Conservation (phyloP, 306 rosid species). For the Trichosanthes cucumerina region DNA sequence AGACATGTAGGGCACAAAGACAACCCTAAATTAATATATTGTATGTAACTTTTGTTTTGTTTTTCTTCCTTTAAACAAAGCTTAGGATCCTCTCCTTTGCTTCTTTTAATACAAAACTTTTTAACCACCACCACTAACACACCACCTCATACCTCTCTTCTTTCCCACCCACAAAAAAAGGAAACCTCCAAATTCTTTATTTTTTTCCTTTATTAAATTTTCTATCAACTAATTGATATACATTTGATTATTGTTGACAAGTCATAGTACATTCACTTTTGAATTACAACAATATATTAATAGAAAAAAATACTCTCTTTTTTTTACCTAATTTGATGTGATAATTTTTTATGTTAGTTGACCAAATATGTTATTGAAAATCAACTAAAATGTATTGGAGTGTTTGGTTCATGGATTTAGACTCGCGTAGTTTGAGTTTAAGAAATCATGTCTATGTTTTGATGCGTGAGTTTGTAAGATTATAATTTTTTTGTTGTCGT, state of each 20-base stretch:
- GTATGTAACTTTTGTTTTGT: slow-evolving; percentile 11
- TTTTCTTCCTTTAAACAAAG: slow-evolving; percentile 19
- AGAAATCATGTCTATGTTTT: not conserved
- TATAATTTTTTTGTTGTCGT: no score
- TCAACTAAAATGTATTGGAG: not conserved
- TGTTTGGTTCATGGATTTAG: not conserved
- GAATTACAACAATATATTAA: not conserved
- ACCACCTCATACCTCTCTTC: not conserved
- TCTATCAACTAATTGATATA: not conserved
- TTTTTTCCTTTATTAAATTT: not conserved
- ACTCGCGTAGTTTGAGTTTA: not conserved
- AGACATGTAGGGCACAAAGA: slow-evolving; percentile 12
- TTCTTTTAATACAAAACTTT: slow-evolving; percentile 17
- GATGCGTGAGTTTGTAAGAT: not conserved
- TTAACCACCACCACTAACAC: slow-evolving; percentile 5
- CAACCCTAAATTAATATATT: slow-evolving; percentile 12
- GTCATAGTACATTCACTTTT: not conserved
- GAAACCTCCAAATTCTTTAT: not conserved
- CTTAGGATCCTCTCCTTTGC: slow-evolving; percentile 34
- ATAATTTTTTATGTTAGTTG: not conserved
- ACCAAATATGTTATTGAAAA: not conserved
- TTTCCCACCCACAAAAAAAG: not conserved
- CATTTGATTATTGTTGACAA: not conserved
- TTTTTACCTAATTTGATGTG: not conserved
- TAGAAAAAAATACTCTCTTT: not conserved